Evolutionary conservation across 371 early-diverging fungal genomes (phyloP).

Genomic region (Apophysomyces sp.): DNA sequence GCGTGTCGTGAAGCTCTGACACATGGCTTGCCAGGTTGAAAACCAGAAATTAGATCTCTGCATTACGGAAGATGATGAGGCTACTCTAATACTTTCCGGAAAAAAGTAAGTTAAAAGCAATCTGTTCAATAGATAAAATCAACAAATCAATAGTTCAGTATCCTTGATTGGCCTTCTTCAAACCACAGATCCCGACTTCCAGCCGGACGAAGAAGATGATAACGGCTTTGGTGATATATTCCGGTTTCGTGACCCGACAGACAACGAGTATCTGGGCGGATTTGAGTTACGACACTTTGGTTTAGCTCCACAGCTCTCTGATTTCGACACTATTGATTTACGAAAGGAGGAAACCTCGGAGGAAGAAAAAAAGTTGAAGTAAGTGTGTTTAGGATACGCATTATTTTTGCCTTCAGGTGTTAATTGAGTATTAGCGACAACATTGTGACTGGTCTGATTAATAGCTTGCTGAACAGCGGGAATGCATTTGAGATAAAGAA

Average conservation of each 20-base stretch:
- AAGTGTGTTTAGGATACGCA: too few relatives aligned
- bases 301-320: constrained; percentile 2
- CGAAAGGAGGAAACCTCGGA: constrained; percentile 15
- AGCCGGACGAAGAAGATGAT: constrained; percentile 14
- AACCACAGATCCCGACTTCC: not conserved
- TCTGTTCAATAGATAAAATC: not conserved
- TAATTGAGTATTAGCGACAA: constrained; percentile 12
- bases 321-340: constrained; percentile 14
- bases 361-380: constrained; percentile 18
- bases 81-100: not conserved
- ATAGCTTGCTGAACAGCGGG: constrained; percentile 19
- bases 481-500: constrained; percentile 4
- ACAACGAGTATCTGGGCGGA: constrained; percentile 20
- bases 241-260: constrained; percentile 21
- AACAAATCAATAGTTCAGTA: not conserved
- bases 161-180: not conserved
- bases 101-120: not conserved
- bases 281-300: constrained; percentile 24
- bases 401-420: not conserved
- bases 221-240: constrained; percentile 4
- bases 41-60: not conserved
- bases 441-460: constrained; percentile 17
- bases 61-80: not conserved
- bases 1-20: not conserved
- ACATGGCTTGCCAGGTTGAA: not conserved